Base-by-base conservation (phyloP, 2,329 filamentous ascomycete genomes). In the Xylaria sp. region DNA sequence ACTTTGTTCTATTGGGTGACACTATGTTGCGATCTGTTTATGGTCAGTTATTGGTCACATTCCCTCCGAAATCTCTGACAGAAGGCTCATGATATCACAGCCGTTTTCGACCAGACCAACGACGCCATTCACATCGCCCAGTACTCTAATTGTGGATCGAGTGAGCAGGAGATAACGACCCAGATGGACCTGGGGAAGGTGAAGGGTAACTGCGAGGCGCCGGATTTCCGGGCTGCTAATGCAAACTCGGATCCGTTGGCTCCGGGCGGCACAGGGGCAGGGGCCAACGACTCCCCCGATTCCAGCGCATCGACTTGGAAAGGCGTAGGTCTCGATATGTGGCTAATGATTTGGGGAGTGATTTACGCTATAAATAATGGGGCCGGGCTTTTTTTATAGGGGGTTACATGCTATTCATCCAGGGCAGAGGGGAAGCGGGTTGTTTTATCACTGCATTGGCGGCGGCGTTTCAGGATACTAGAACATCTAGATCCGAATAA, bases 11-110 rank as follows among this genome's bases (percentile, higher is more conserved):
- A n/a, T 76, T 87, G n/a, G 85, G 85, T 10, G 85, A 86, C 67
- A 85, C 83, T 1, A 85, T 87, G 71, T 64, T 87, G 65, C 80
- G 85, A 31, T 84, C 82, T 10, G 83, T 82, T 21, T 85, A 85
- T 65, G 76, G 80, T 83, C 61, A 66, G 71, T 55, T 38, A 21
- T 10, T 4, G 7, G 15, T 40, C 27, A 37, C 15, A 19, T 11
- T 33, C 25, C 7, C 21, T 17, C n/a, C 19, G 19, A 37, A 46
- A 17, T 2, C 25, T 23, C 8, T 21, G 10, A 8, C 35, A 11
- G 9, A 11, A 49, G 27, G 35, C 40, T 62, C 25, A 68, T 38
- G 13, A 19, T n/a, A 27, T 48, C 51, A 40, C 27, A 80, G 81
- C 78, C 51, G 81, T 85, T 54, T 84, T 85, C 54, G 83, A 85